Base-by-base conservation (phyloP, 1,284 basidiomycete species). In the Chondrostereum purpureum region DNA sequence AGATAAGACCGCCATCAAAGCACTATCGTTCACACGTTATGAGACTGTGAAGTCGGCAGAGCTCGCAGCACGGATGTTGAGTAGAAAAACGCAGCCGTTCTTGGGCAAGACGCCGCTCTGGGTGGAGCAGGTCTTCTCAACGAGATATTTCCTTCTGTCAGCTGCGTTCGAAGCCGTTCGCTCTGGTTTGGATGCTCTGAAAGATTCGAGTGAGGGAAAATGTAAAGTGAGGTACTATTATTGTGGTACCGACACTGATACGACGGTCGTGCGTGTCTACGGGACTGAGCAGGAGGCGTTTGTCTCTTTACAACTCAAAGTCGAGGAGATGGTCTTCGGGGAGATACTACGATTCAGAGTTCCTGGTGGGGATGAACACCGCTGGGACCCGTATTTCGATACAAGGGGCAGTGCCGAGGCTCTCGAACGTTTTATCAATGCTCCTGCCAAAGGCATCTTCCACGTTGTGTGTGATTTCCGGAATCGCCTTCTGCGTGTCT, bases 351-450 rank as follows among this genome's bases (percentile, higher is more conserved):
- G 27, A 31, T 8, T 55, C 16, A n/a, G n/a, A n/a, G n/a, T n/a
- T n/a, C 49, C 51, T 0, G 60, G 66, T 1, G 61, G 56, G 1
- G 51, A 53, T n/a, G 49, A 52, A 3, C 46, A n/a, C 3, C 39
- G 38, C 4, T 79, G 76, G 75, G 68, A 75, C 46, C 66, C 69
- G 11, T 72, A 72, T 45, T 70, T 77, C 47, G 61, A 66, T 14
- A 57, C 59, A 13, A 39, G 61, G 5, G 66, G 61, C 42, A 68
- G 72, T 39, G 44, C 46, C 13, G 63, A 60, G 16, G 58, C 60
- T 12, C 43, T 77, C 22, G 61, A 65, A 6, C 54, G 54, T 17
- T n/a, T n/a, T n/a, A 38, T 72, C 16, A 67, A 70, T 45, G 40
- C 50, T 8, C 27, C n/a, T n/a, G 27, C 27, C 1, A 59, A 65